Evolutionary conservation across 441 rosid genomes (phyloP).

Genomic region (Gossypium davidsonii): DNA sequence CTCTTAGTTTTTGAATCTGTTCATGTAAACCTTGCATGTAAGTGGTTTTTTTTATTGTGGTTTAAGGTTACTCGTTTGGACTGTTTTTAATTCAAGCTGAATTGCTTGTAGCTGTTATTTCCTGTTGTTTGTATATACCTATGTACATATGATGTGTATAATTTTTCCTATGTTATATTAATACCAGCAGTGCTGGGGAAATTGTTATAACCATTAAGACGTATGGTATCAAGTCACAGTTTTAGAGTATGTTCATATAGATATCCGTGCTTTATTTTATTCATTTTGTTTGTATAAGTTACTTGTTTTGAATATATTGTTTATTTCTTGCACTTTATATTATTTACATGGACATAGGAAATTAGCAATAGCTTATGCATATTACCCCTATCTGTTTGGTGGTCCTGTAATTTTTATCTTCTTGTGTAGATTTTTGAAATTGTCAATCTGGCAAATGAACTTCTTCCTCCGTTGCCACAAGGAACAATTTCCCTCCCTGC

Average conservation of each 20-base stretch:
- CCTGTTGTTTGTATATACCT: neutral
- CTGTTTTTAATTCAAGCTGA: neutral
- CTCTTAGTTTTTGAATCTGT: neutral
- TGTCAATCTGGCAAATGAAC: conserved; percentile 98
- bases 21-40: neutral
- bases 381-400: neutral
- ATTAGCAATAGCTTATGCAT: neutral
- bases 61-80: neutral
- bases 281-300: neutral
- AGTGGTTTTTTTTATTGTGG: neutral
- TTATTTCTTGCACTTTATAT: neutral
- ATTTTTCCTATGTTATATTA: neutral
- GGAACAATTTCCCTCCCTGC: conserved; percentile 87
- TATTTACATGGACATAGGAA: neutral
- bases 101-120: neutral
- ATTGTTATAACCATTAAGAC: neutral
- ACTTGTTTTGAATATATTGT: neutral
- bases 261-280: neutral
- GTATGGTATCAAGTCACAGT: neutral
- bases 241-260: neutral
- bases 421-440: conserved; percentile 82
- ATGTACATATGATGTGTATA: neutral
- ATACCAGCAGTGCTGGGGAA: neutral
- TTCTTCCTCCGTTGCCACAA: conserved; percentile 92
- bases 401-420: neutral